phyloP scores from a whole-genome alignment of 768 basidiomycete species.

The Mycena albidolilacea region DNA sequence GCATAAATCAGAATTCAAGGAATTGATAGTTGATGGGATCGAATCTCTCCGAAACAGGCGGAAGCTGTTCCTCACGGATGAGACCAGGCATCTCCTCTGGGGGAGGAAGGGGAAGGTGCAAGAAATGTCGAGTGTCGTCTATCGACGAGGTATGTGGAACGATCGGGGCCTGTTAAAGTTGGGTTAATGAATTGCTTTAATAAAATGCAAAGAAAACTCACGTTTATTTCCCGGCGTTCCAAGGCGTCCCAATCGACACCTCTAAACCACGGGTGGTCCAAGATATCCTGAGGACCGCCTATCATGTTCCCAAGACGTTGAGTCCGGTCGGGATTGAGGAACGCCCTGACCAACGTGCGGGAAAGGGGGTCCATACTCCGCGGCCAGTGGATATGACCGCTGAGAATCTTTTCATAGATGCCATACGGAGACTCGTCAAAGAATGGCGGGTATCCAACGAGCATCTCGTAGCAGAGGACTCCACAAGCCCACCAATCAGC shows the following conservation, averaged over 20 bases:
- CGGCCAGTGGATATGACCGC: constrained; percentile 93
- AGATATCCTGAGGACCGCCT: constrained; percentile 91
- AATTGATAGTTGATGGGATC: constrained; percentile 82
- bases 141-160: constrained; percentile 84
- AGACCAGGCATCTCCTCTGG: constrained; percentile 87
- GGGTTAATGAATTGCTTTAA: constrained; percentile 8
- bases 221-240: constrained; percentile 88
- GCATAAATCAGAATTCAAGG: constrained; percentile 73
- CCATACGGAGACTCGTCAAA: constrained; percentile 98
- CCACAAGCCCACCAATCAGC: constrained; percentile 99
- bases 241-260: constrained; percentile 95
- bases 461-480: constrained; percentile 97
- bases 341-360: constrained; percentile 88
- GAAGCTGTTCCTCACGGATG: constrained; percentile 72
- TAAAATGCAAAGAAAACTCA: constrained; percentile 52
- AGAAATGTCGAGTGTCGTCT: constrained; percentile 91
- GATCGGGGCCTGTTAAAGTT: constrained; percentile 80
- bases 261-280: constrained; percentile 95
- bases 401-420: constrained; percentile 98
- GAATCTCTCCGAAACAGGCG: constrained; percentile 72
- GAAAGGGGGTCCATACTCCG: constrained; percentile 90
- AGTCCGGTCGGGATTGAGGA: constrained; percentile 92
- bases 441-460: constrained; percentile 98
- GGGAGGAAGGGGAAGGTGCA: constrained; percentile 82
- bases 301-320: constrained; percentile 95